Base-by-base conservation (phyloP, 2,329 filamentous ascomycete genomes). In the Stachybotrys chartarum region DNA sequence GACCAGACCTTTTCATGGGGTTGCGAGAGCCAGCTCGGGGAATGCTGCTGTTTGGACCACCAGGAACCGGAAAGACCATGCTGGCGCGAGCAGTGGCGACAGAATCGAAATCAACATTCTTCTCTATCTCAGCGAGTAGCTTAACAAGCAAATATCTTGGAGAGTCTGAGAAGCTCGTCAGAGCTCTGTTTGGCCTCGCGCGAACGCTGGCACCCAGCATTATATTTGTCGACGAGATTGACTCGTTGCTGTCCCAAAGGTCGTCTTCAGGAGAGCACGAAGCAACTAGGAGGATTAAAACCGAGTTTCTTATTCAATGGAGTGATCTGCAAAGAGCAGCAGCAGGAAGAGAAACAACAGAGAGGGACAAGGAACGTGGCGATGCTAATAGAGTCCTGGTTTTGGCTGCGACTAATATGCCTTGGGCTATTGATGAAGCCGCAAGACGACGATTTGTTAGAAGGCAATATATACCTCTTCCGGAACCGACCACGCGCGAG, bases 51-150 rank as follows among this genome's bases (percentile, higher is more conserved):
- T 99, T 99, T 67, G 94, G 94, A 0, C 94, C 94, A 1, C 94
- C 94, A 0, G 94, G 94, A n/a, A 99, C 94, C 0, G 94, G 94
- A 53, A 99, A 99, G 72, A 99, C 94, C 0, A 99, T 99, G 94
- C 78, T 99, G 44, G 94, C 94, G 10, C 84, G 94, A 60, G 69
- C 71, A n/a, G 93, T 97, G 1, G 94, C 94, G 1, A 97, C 94
- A 0, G 94, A 99, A 70, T 96, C 90, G 1, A 88, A 86, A 64
- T 96, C 91, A 11, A 96, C 95, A 0, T 99, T 97, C 72, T 97
- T 99, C 73, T 95, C 92, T 14, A 96, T 99, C 55, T 96, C 91
- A 6, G 91, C 94, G 16, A 96, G 91, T 67, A 96, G 90, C 63
- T 75, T 99, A 61, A 97, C 93, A 1, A 95, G 90, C 66, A 99